phyloP scores from a whole-genome alignment of 768 basidiomycete genomes.

The Rhodotorula diobovata region DNA sequence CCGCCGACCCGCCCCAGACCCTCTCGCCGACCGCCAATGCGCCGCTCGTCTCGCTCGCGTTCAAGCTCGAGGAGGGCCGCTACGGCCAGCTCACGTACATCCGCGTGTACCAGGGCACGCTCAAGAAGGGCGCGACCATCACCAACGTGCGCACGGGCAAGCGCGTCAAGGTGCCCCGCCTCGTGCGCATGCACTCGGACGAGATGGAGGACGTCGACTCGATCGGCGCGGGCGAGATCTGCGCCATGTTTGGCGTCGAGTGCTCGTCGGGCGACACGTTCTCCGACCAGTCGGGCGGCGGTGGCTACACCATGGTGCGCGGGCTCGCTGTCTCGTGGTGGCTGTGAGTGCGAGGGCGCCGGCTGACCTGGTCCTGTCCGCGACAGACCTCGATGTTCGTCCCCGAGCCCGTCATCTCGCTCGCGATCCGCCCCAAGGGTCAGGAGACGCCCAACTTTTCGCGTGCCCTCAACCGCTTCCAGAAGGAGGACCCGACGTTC shows the following conservation, averaged over 20 bases:
- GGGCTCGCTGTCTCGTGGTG: neutral
- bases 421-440: conserved; percentile 85
- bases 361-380: neutral
- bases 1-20: conserved; percentile 46
- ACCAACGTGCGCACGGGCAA: conserved; percentile 92
- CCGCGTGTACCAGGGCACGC: conserved; percentile 90
- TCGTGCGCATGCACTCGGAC: conserved; percentile 97
- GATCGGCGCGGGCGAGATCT: conserved; percentile 96
- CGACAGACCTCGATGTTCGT: conserved; percentile 92
- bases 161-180: conserved; percentile 89
- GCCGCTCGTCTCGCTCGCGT: conserved; percentile 87
- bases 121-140: conserved; percentile 79
- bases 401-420: conserved; percentile 95
- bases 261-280: conserved; percentile 98
- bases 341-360: too few relatives aligned
- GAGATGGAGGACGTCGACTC: conserved; percentile 99
- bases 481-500: conserved; percentile 99
- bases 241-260: conserved; percentile 97
- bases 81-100: conserved; percentile 98
- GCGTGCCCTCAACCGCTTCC: conserved; percentile 91
- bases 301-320: conserved; percentile 76
- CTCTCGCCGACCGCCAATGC: conserved; percentile 61
- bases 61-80: conserved; percentile 96
- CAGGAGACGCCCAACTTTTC: conserved; percentile 95
- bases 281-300: conserved; percentile 69